These are phyloP conservation scores for Xylaria polymorpha DNA, from an alignment of 2,329 filamentous ascomycete species.

Conservation along the genomic window DNA sequence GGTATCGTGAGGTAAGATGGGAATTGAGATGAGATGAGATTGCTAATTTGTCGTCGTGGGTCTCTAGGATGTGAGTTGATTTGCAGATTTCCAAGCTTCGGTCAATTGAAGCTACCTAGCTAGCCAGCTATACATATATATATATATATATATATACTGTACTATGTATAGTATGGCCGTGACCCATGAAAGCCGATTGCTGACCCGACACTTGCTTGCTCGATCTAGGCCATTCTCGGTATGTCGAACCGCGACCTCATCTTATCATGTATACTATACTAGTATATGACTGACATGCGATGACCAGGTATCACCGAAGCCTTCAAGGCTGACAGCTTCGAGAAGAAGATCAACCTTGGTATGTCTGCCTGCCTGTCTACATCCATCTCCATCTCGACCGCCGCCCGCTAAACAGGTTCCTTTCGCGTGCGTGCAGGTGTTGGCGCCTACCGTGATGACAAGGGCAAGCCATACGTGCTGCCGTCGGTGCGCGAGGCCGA, in stretches of 20 bases:
- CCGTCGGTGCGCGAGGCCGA: slow-evolving; percentile 92
- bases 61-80: slow-evolving; percentile 54
- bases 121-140: no score
- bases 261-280: no score
- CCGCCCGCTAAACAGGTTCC: slow-evolving; percentile 31
- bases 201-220: slow-evolving; percentile 38
- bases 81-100: slow-evolving; percentile 10
- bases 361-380: slow-evolving; percentile 49
- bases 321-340: slow-evolving; percentile 95
- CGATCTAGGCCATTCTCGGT: slow-evolving; percentile 78
- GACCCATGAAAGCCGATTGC: slow-evolving; percentile 28
- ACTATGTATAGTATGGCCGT: not conserved
- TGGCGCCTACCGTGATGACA: slow-evolving; percentile 97
- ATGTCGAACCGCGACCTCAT: slow-evolving; percentile 51
- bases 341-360: slow-evolving; percentile 98
- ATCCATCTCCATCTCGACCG: not conserved
- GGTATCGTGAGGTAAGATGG: slow-evolving; percentile 7
- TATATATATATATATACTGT: no score
- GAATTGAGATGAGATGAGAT: slow-evolving; percentile 31
- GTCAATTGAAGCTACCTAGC: slow-evolving; percentile 19
- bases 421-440: slow-evolving; percentile 69
- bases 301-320: slow-evolving; percentile 88
- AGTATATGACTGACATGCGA: slow-evolving; percentile 28
- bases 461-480: slow-evolving; percentile 97
- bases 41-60: slow-evolving; percentile 21